Base-by-base conservation (phyloP, 371 early-diverging fungal genomes). In the Mortierella sp. region DNA sequence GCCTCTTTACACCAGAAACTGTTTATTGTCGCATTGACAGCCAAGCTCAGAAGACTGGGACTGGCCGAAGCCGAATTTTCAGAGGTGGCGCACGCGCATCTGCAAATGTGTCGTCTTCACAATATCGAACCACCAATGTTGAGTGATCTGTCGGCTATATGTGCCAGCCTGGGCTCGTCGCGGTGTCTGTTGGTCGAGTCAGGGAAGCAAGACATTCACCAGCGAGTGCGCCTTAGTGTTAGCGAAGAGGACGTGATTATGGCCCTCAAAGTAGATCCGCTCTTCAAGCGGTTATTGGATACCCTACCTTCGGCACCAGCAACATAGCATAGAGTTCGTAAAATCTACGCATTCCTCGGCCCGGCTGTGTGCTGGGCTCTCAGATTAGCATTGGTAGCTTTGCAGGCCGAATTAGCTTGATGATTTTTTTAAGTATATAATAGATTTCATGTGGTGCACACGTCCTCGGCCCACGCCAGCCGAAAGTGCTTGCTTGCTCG, bases 1-100 rank as follows among this genome's bases (percentile, higher is more conserved):
- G 88, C 89, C 11, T 90, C 94, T 1, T 60, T 89, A 26, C 95
- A 95, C 67, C 96, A 95, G 66, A 93, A 94, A 68, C 63, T 95
- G 23, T 95, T 96, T 56, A 63, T 97, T 30, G 85, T 93, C 0
- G 85, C 94, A 0, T 72, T 94, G 37, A 81, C 91, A 42, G 83
- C 87, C 9, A 79, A 83, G 21, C 71, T 92, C 9, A 83, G 94
- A 27, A 83, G 86, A 9, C 79, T 82, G 0, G 97, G 96, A 6
- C 51, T 87, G 9, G 85, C 87, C n/a, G 94, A 95, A 50, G 90
- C 92, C 1, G 84, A 90, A 27, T 89, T 94, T 68, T 89, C 86
- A 0, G 90, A 92, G 51, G 72, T 87, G n/a, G 80, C 83, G 1
- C 81, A 81, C 51, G 82, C 85, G 11, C 88, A 90, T 72, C 63